phyloP scores from a whole-genome alignment of 2,329 filamentous ascomycete genomes.

The Botrytis paeoniae region DNA sequence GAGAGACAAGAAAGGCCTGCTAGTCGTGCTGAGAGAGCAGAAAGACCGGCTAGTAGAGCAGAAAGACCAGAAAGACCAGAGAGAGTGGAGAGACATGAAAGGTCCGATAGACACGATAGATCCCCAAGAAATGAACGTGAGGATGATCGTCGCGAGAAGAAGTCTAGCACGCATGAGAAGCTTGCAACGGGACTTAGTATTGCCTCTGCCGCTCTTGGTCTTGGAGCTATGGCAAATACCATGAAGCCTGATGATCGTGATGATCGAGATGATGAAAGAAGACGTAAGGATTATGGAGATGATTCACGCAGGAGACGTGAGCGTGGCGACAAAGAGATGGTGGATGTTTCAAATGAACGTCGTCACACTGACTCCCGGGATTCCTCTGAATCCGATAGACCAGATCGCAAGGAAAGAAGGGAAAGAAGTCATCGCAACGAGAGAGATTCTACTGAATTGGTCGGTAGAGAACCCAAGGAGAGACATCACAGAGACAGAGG shows the following conservation, averaged over 20 bases:
- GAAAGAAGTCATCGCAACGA: slow-evolving; percentile 29
- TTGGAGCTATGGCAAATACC: slow-evolving; percentile 35
- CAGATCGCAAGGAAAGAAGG: slow-evolving; percentile 29
- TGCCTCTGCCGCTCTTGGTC: slow-evolving; percentile 36
- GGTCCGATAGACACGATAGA: slow-evolving; percentile 23
- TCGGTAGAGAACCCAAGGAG: slow-evolving; percentile 30
- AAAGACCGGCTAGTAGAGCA: slow-evolving; percentile 6
- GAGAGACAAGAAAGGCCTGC: slow-evolving; percentile 18
- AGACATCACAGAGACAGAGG: slow-evolving; percentile 26
- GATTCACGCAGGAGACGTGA: slow-evolving; percentile 32
- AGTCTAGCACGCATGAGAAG: slow-evolving; percentile 32
- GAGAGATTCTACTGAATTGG: slow-evolving; percentile 28
- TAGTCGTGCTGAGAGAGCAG: background rate
- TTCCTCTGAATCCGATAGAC: slow-evolving; percentile 9
- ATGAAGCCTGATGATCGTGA: slow-evolving; percentile 33
- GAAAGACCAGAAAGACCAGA: slow-evolving; percentile 21
- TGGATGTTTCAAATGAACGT: slow-evolving; percentile 29
- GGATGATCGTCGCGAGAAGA: slow-evolving; percentile 21
- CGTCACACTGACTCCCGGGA: slow-evolving; percentile 23
- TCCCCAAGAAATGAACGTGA: slow-evolving; percentile 21
- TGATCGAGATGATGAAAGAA: slow-evolving; percentile 30
- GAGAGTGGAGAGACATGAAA: slow-evolving; percentile 21
- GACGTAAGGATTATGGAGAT: slow-evolving; percentile 34
- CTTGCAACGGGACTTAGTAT: slow-evolving; percentile 36
- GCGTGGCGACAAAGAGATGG: slow-evolving; percentile 28